Evolutionary conservation across 1,284 basidiomycete species (phyloP), one percentile per base, ranked within the genome.

Genomic region (Chalciporus piperatoides): DNA sequence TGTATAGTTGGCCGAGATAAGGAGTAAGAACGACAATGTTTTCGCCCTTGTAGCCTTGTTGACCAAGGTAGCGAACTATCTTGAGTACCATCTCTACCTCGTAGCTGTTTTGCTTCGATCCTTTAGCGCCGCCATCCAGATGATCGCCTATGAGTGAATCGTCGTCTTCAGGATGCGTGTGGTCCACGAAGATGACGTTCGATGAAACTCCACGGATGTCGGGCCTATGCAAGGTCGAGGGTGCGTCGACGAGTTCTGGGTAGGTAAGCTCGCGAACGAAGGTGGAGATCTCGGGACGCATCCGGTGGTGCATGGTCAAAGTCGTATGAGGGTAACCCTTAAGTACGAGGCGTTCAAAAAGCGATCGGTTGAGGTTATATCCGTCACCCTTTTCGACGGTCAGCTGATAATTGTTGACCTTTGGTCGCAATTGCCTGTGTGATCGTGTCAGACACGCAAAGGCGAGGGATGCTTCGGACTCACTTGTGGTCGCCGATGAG

Each of bases 401-500:
- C 19, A 86, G 63, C 0, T 60, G 46, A 51, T 85, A 86, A 49
- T 75, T 75, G 54, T 84, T 82, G 46, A 84, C 79, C 58, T 86
- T 86, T 0, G 83, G 84, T 7, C 83, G 80, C 3, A 86, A 68
- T 64, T 86, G 84, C 62, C 84, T 86, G 24, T 0, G 35, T 55
- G 8, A 23, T 44, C n/a, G 14, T 12, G 12, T 62, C 12, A 56
- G 48, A 37, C 8, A 23, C 3, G 7, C 25, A 25, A 23, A 17
- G 12, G 4, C 44, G 14, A 14, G 12, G 10, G 6, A n/a, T 25
- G 14, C 28, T 14, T 0, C 63, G 25, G 14, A 47, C 77, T 17
- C 63, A 86, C 82, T 86, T 79, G 59, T 86, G 83, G 56, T 86
- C 84, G 2, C 83, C 83, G 32, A 86, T 86, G 12, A 85, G 67